Conservation (phyloP, 257 asterid genomes). For the Solanum gandarillasii region DNA sequence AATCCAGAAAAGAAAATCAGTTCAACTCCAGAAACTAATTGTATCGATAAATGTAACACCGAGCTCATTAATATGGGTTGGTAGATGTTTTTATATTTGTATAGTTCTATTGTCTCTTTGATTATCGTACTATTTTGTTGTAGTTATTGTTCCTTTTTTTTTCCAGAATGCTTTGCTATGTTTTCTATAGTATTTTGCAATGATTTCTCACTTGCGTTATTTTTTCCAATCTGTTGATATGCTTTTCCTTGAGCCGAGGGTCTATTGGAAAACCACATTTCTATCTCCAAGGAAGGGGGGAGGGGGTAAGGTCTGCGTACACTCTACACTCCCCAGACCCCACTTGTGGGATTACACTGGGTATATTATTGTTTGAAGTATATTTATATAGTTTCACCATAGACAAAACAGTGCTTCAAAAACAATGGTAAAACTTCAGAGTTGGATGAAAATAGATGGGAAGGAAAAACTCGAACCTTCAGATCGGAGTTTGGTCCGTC, state of each 20-base stretch:
- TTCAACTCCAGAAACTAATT: neutral
- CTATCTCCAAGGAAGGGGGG: no score
- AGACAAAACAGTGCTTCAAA: neutral
- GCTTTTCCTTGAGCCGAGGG: neutral
- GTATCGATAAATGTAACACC: neutral
- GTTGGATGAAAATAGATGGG: neutral
- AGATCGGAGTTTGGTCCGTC: constrained; percentile 51
- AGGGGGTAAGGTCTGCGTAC: no score
- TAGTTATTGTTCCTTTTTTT: neutral
- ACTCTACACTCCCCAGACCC: neutral
- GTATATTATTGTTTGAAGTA: neutral
- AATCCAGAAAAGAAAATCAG: constrained; percentile 1
- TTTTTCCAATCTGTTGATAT: neutral
- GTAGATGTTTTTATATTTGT: neutral
- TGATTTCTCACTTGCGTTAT: neutral
- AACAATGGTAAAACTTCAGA: neutral
- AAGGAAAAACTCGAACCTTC: constrained; percentile 40
- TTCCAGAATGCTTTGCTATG: neutral
- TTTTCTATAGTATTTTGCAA: neutral
- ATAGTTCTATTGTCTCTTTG: neutral
- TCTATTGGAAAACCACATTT: neutral
- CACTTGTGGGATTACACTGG: neutral
- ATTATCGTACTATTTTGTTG: neutral
- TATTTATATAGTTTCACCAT: neutral
- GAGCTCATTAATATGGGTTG: neutral